Evolutionary conservation across 2,329 filamentous ascomycete species (phyloP), one percentile per base, ranked within the genome.

Genomic region (Trichothecium roseum): DNA sequence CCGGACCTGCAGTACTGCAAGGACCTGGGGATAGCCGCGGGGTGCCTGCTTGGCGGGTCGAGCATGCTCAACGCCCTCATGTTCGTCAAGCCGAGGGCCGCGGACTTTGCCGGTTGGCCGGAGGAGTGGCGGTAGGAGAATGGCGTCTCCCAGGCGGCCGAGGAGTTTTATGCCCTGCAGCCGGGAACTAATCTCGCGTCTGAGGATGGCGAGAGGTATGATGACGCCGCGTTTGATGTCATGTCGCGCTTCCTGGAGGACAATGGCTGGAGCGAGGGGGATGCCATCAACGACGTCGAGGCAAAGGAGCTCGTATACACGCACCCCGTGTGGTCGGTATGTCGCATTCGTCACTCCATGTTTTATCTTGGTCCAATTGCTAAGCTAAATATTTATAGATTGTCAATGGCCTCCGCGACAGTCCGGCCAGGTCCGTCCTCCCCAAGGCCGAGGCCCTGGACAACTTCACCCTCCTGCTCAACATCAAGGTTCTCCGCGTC

Each of bases 71-170:
- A 78, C 34, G 78, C 74, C 15, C 60, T 83, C 15, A 81, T 77
- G 74, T 81, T 72, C 72, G 74, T 74, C 60, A 68, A 79, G 1
- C 72, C 78, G 36, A 63, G 69, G 4, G 52, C 62, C 10, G 81
- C 84, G 49, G 84, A 81, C 64, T 77, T 84, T 50, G 65, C 71
- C 49, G 77, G 78, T 49, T 86, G 82, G 59, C 81, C 81, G 1
- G 46, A 57, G 4, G 81, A 78, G 17, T 86, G 81, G 81, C 75
- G 49, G 56, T 18, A 79, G 84, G 40, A 46, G 6, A 35, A 48
- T 14, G 47, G 44, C 43, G 68, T 85, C 51, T 60, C 59, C 37
- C 51, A 60, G 24, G 72, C 79, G 3, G 72, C 76, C 7, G 57
- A 69, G 24, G 68, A 72, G 22, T 71, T 79, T 5, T 86, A 84